Base-by-base conservation (phyloP, 768 basidiomycete species). In the Suillus fuscotomentosus region DNA sequence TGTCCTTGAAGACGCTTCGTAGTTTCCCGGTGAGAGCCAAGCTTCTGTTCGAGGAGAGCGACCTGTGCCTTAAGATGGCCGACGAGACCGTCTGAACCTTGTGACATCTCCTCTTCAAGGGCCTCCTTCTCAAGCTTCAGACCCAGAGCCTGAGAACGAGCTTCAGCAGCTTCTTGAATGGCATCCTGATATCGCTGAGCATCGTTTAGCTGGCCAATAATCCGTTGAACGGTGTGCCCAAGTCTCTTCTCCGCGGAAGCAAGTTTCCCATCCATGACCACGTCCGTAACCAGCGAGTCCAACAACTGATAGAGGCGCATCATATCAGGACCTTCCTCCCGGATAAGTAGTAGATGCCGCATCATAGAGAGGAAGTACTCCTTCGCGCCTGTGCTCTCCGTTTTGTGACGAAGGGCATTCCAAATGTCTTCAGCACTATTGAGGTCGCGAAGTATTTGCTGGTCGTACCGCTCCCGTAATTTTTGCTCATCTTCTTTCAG, bases 361-460 rank as follows among this genome's bases (percentile, higher is more conserved):
- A 99, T 86, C 76, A 95, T 91, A n/a, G 94, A 93, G 48, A 96
- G 80, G 74, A 99, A 91, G 73, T 96, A 89, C 67, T 92, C 88
- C 68, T 84, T 82, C 7, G 95, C 95, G 64, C 86, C 87, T 15
- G 91, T 88, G 50, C 90, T 89, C 65, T 88, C 82, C n/a, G 90
- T 88, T 73, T 85, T 89, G n/a, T 86, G 78, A 66, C 85, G 84
- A 55, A 99, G 82, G 3, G 92, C 91, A 61, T 89, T 86, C 79
- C 91, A 97, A 39, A 98, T 89, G 72, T 98, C 95, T 70, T 90
- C 86, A 20, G 94, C 90, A 65, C 90, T 88, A 47, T 84, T 85
- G 68, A 97, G 83, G 72, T 92, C 89, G 61, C 83, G 83, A 6
- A 98, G 81, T 56, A 92, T 85, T 64, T 87, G 83, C 68, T 92